Evolutionary conservation across 768 basidiomycete species (phyloP).

Genomic region (Suillus weaverae): DNA sequence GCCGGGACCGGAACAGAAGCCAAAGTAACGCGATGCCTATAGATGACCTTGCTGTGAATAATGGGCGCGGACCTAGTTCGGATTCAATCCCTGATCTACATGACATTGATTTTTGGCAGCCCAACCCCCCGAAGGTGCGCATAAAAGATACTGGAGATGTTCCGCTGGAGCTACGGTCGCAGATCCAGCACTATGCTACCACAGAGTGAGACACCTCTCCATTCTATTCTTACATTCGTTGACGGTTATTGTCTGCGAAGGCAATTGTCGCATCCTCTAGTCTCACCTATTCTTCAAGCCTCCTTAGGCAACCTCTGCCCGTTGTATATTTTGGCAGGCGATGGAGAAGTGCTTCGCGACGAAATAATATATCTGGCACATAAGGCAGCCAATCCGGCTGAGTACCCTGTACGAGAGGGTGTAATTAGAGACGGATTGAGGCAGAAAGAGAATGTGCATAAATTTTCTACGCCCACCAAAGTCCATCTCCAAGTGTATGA

Average conservation of each 20-base stretch:
- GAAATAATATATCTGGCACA: conserved; percentile 80
- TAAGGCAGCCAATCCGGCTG: conserved; percentile 70
- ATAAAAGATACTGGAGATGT: conserved; percentile 46
- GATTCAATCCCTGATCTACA: conserved; percentile 10
- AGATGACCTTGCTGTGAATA: neutral
- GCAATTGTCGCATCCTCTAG: conserved; percentile 66
- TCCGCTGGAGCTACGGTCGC: conserved; percentile 53
- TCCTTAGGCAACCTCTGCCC: conserved; percentile 78
- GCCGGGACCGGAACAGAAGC: neutral
- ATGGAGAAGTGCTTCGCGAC: conserved; percentile 75
- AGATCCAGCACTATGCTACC: conserved; percentile 78
- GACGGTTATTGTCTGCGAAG: conserved; percentile 24
- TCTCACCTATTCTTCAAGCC: conserved; percentile 70
- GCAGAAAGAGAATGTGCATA: conserved; percentile 52
- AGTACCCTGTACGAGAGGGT: conserved; percentile 60
- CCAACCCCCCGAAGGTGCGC: conserved; percentile 56
- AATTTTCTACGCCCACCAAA: conserved; percentile 54
- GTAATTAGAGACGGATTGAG: conserved; percentile 44
- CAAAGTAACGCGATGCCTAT: neutral
- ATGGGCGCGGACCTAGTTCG: neutral
- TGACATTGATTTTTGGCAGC: conserved; percentile 43
- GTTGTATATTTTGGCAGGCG: conserved; percentile 68
- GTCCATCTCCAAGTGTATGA: conserved; percentile 79
- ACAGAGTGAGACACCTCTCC: conserved; percentile 52
- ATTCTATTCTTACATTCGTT: neutral